These are phyloP conservation scores for Chrysanthemum seticuspe DNA, from an alignment of 129 eudicot genomes.

Conservation along the genomic window DNA sequence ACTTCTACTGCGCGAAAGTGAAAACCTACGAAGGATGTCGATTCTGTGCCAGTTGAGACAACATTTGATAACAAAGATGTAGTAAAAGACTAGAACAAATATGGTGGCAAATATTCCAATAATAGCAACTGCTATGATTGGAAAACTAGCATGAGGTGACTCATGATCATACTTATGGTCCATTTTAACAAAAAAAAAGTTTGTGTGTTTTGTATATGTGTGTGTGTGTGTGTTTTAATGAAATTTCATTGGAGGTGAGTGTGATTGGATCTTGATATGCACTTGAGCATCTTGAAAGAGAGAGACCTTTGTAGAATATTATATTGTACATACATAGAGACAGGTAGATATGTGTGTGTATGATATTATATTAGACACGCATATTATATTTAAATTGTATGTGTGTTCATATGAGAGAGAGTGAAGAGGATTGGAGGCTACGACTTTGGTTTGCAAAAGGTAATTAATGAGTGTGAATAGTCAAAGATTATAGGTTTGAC, in stretches of 20 bases:
- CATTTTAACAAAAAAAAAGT: background rate
- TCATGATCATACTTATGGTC: constrained; percentile 16
- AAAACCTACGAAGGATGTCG: constrained; percentile 62
- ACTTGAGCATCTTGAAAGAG: constrained; percentile 36
- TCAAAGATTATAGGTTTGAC: constrained; percentile 24
- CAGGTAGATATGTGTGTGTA: constrained; percentile 3
- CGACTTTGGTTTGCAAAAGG: background rate
- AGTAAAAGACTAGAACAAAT: constrained; percentile 70
- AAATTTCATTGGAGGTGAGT: constrained; percentile 7
- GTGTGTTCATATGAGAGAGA: constrained; percentile 2
- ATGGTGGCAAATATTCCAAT: constrained; percentile 84
- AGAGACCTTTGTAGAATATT: background rate
- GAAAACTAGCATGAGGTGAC: constrained; percentile 52
- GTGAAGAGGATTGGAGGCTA: background rate
- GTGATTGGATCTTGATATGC: constrained; percentile 46
- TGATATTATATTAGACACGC: background rate
- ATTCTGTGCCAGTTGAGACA: constrained; percentile 78
- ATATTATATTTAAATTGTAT: constrained; percentile 1
- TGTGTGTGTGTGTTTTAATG: background rate
- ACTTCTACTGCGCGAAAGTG: constrained; percentile 44
- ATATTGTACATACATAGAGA: constrained; percentile 1
- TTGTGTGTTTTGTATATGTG: background rate
- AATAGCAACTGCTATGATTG: constrained; percentile 71
- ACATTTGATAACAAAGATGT: constrained; percentile 88
- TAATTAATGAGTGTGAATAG: constrained; percentile 15